A percentile compares a stretch with the other conserved stretches of the same genome.
phyloP scores from a whole-genome alignment of 106 monocot species.

The Gastrodia elata region DNA sequence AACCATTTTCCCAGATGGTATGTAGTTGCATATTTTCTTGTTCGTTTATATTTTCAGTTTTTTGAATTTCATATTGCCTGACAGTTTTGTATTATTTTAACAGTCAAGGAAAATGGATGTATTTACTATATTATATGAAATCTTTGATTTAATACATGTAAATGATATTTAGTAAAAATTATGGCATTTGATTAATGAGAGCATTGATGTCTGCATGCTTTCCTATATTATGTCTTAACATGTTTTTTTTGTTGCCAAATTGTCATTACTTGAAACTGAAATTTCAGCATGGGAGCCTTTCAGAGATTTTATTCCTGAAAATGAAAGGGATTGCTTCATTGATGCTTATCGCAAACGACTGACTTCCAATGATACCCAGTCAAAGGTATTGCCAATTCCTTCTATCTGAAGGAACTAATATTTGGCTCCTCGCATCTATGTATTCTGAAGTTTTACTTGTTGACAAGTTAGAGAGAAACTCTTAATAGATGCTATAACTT shows the following conservation, averaged over 20 bases:
- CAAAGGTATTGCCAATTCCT: constrained; percentile 30
- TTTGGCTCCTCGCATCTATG: not conserved
- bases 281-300: constrained; percentile 83
- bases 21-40: constrained; percentile 2
- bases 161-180: not conserved
- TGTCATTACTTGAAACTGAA: not conserved
- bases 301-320: constrained; percentile 58
- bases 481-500: too few relatives aligned
- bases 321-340: constrained; percentile 20
- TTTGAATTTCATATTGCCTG: not conserved
- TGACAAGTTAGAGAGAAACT: not conserved
- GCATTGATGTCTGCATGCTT: not conserved
- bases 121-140: not conserved
- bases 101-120: not conserved
- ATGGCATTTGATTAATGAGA: not conserved
- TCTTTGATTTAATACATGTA: not conserved
- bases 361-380: constrained; percentile 9
- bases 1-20: constrained; percentile 96
- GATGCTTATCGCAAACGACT: constrained; percentile 23
- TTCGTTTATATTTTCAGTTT: not conserved
- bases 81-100: not conserved
- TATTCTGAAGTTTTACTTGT: not conserved
- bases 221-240: not conserved
- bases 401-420: constrained; percentile 27
- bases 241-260: not conserved